These are phyloP conservation scores for Lactarius quietus DNA, from an alignment of 768 basidiomycete species.

Conservation along the genomic window DNA sequence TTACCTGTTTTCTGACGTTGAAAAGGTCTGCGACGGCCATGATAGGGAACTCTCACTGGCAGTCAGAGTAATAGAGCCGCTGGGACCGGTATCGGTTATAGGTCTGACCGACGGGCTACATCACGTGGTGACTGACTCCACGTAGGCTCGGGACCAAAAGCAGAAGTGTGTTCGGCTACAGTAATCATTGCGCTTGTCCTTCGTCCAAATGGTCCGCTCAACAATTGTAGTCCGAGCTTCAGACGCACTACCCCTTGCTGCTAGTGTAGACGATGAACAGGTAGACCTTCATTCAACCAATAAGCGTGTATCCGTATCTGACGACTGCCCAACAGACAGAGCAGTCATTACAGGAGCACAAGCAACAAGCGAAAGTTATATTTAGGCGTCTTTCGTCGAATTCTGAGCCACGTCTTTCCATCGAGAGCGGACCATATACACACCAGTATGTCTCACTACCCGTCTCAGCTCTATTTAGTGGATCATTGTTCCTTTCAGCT, in stretches of 20 bases:
- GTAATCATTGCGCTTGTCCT: background rate
- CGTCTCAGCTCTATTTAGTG: background rate
- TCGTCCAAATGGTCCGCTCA: slow-evolving; percentile 68
- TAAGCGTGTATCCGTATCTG: slow-evolving; percentile 2
- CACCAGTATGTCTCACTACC: slow-evolving; percentile 67
- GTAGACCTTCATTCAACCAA: slow-evolving; percentile 41
- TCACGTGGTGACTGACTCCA: background rate
- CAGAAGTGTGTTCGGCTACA: too few relatives aligned
- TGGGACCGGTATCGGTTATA: too few relatives aligned
- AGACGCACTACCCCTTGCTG: slow-evolving; percentile 87
- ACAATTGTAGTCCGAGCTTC: slow-evolving; percentile 82
- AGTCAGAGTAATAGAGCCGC: too few relatives aligned
- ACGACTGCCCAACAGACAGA: slow-evolving; percentile 62
- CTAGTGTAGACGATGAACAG: slow-evolving; percentile 96
- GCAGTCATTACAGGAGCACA: slow-evolving; percentile 91
- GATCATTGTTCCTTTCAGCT: slow-evolving; percentile 48
- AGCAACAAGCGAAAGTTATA: slow-evolving; percentile 96
- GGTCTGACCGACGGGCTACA: too few relatives aligned
- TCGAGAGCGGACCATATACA: slow-evolving; percentile 94
- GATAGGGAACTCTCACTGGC: too few relatives aligned
- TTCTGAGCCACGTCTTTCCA: slow-evolving; percentile 93
- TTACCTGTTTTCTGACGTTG: slow-evolving; percentile 69
- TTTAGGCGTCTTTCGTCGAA: slow-evolving; percentile 93
- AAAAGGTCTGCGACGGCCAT: slow-evolving; percentile 44
- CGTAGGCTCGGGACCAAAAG: background rate